Base-by-base conservation (phyloP, 2,329 filamentous ascomycete species). In the Fusarium heterosporum region DNA sequence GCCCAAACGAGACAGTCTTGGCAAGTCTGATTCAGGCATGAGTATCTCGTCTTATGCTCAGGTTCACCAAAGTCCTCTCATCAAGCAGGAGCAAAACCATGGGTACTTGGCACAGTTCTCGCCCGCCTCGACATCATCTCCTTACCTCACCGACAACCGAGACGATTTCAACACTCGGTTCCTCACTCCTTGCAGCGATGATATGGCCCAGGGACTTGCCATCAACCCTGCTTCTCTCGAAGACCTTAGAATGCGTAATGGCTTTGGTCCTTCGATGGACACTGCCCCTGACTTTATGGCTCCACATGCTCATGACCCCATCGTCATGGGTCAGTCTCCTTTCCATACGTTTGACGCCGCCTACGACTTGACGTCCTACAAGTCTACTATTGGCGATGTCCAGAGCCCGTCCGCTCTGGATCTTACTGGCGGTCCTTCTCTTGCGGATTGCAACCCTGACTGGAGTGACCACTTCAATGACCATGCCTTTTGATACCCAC, bases 131-230 rank as follows among this genome's bases (percentile, higher is more conserved):
- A 78, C 76, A 11, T 61, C 72, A 32, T 78, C 78, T 7, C 77
- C 77, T 22, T 78, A 78, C 74, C 58, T 77, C 52, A 61, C 74
- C 57, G 76, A 80, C 58, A 75, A 76, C 66, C 66, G 64, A 43
- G 75, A 78, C 45, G 78, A 79, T 49, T 76, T 79, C 36, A 75
- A 75, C 16, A 68, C 76, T 57, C 77, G 82, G 13, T 80, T 86
- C 28, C 80, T 86, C 59, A 87, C 85, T 0, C 85, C 85, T 2
- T 83, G 80, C 74, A 86, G 84, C 74, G 85, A 87, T 55, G 84
- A 86, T 66, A 76, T 77, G 75, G 36, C 70, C 2, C 69, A 73
- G 8, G 52, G 58, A 9, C 61, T 74, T n/a, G 66, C 69, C 10
- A 65, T 76, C 19, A 72, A 74, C 29, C 72, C 76, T 25, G 70